phyloP scores from a whole-genome alignment of 1,139 yeast genomes.

The Debaryomycetaceae sp. region DNA sequence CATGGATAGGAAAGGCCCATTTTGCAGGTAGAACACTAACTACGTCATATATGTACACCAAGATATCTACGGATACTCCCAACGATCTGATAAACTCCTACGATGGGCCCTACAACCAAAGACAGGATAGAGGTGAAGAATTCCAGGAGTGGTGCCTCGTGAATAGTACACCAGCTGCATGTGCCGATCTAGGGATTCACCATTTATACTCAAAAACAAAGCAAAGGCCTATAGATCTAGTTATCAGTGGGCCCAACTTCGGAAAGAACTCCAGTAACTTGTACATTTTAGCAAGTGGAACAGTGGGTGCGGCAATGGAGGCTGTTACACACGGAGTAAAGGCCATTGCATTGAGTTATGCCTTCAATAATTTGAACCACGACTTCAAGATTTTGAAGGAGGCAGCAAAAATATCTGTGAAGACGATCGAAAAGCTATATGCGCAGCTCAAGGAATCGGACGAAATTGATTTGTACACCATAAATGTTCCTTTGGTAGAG shows the following conservation, averaged over 20 bases:
- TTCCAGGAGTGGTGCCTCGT: constrained; percentile 80
- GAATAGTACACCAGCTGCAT: constrained; percentile 94
- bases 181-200: constrained; percentile 86
- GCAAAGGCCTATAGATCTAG: constrained; percentile 68
- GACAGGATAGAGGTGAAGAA: constrained; percentile 30
- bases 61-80: constrained; percentile 26
- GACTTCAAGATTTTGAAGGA: constrained; percentile 51
- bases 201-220: constrained; percentile 54
- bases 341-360: constrained; percentile 80
- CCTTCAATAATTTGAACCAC: constrained; percentile 58
- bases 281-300: constrained; percentile 90
- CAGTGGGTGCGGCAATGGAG: constrained; percentile 97
- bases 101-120: constrained; percentile 65
- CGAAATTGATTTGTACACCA: constrained; percentile 68
- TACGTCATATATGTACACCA: constrained; percentile 63
- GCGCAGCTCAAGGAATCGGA: constrained; percentile 48
- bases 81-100: constrained; percentile 39
- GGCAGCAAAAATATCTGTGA: constrained; percentile 69
- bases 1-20: constrained; percentile 98
- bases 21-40: constrained; percentile 78
- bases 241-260: constrained; percentile 90
- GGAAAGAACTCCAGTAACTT: constrained; percentile 92
- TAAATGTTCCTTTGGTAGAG: constrained; percentile 73
- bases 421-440: constrained; percentile 56
- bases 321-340: constrained; percentile 76